Evolutionary conservation across 148 eudicot species (phyloP).

Genomic region (Rhododendron henanense): DNA sequence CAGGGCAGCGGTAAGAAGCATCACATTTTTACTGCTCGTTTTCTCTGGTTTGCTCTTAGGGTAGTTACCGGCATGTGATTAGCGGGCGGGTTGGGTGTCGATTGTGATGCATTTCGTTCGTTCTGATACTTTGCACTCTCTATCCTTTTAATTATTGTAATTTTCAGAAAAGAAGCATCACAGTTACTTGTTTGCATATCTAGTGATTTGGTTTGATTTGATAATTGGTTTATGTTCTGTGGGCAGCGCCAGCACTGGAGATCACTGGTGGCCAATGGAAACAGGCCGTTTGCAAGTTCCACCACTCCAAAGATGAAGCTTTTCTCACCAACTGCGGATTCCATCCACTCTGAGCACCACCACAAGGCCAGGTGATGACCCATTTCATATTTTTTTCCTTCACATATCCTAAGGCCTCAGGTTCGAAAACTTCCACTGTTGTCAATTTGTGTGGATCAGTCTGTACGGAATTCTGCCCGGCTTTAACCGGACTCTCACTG

Average conservation of each 20-base stretch:
- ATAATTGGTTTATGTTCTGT: not conserved
- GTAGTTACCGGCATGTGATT: no score
- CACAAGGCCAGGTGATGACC: slow-evolving; percentile 1
- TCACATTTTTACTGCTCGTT: not conserved
- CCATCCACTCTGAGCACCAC: not conserved
- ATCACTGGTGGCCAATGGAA: slow-evolving; percentile 9
- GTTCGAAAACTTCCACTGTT: not conserved
- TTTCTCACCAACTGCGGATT: not conserved
- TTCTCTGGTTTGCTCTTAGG: no score
- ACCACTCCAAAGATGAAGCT: slow-evolving; percentile 10
- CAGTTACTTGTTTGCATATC: not conserved
- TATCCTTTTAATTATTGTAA: no score
- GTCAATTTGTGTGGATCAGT: not conserved
- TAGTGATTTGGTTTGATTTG: not conserved
- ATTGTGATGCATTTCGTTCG: no score
- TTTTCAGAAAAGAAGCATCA: no score
- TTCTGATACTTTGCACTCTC: no score
- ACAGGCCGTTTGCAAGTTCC: slow-evolving; percentile 3
- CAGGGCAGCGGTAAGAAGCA: slow-evolving; percentile 2
- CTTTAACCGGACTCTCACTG: not conserved
- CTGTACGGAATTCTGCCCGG: not conserved
- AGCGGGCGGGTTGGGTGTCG: no score
- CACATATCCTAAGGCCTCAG: not conserved
- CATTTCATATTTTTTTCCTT: no score
- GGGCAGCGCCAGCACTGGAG: slow-evolving; percentile 4